Percentiles rank a stretch among this genome's conserved stretches.
Conservation (phyloP, 331 rosid species). For the Pyracantha coccinea region DNA sequence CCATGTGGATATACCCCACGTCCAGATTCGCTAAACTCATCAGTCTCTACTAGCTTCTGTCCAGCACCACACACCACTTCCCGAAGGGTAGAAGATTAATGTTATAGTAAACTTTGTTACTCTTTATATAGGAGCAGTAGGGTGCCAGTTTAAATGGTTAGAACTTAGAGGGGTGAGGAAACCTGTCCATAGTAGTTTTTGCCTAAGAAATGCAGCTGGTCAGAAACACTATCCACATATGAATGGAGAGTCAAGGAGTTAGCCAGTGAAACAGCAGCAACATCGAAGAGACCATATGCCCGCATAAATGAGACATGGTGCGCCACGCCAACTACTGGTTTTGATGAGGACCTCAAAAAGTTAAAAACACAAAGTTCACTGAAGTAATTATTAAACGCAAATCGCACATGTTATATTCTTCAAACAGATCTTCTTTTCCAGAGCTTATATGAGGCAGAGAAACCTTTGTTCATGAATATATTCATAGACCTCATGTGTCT, state of each 20-base stretch:
- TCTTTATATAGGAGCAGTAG: not conserved
- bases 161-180: constrained; percentile 10
- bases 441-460: constrained; percentile 22
- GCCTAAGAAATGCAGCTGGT: constrained; percentile 82
- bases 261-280: constrained; percentile 66
- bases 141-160: not conserved
- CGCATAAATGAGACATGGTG: constrained; percentile 96
- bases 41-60: constrained; percentile 77
- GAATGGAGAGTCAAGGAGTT: constrained; percentile 79
- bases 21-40: constrained; percentile 98
- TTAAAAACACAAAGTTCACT: not conserved
- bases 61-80: constrained; percentile 80
- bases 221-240: constrained; percentile 70
- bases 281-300: constrained; percentile 82
- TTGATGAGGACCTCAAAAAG: constrained; percentile 38
- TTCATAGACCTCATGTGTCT: constrained; percentile 83
- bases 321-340: constrained; percentile 66
- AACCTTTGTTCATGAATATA: constrained; percentile 73
- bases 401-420: not conserved
- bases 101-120: constrained; percentile 7
- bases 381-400: not conserved
- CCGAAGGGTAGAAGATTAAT: constrained; percentile 29
- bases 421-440: not conserved
- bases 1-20: constrained; percentile 99
- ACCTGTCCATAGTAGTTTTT: constrained; percentile 97